Conservation (phyloP, 2,329 filamentous ascomycete species). For the Capronia epimyces region DNA sequence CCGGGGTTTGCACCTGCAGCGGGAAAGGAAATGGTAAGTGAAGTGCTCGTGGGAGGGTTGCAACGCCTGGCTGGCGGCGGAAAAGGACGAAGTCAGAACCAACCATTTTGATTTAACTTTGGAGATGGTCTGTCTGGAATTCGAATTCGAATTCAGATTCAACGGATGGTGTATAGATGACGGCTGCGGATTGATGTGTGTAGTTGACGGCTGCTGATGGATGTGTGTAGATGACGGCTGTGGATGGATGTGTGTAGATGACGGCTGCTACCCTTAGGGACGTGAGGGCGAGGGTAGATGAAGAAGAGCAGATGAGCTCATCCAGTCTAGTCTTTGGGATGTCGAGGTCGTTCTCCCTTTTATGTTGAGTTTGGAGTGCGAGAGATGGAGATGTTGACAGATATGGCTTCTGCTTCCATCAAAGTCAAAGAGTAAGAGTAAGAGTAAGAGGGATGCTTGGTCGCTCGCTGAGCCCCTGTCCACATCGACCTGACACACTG, state of each 20-base stretch:
- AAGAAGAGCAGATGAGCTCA: too few species aligned
- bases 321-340: too few species aligned
- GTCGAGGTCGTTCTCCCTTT: too few species aligned
- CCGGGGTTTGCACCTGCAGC: conserved; percentile 51
- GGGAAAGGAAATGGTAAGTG: neutral
- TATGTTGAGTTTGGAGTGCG: neutral
- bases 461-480: neutral
- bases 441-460: too few species aligned
- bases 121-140: neutral
- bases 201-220: too few species aligned
- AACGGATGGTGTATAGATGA: too few species aligned
- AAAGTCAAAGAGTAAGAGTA: neutral
- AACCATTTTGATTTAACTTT: neutral
- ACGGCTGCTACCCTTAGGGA: too few species aligned
- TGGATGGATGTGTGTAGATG: too few species aligned
- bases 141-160: too few species aligned
- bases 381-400: neutral
- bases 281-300: too few species aligned
- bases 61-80: neutral
- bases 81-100: neutral
- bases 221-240: too few species aligned
- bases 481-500: neutral
- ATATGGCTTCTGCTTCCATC: neutral
- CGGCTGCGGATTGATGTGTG: too few species aligned
- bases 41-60: neutral